Evolutionary conservation across 306 rosid genomes (phyloP).

Genomic region (Macrotyloma uniflorum): DNA sequence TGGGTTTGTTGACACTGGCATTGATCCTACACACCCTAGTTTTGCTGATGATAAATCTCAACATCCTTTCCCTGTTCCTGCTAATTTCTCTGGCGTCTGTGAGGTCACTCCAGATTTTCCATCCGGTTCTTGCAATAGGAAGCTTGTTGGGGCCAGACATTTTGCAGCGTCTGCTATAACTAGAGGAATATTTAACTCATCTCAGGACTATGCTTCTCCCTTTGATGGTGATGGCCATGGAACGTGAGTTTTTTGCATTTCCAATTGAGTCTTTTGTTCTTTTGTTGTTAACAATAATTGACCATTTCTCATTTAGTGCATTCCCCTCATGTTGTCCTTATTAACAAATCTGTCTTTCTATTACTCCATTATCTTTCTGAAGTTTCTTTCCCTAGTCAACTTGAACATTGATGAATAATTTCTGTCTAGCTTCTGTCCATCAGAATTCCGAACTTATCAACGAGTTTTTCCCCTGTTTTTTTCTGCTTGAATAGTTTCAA

Average conservation of each 20-base stretch:
- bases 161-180: conserved; percentile 93
- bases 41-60: conserved; percentile 64
- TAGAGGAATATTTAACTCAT: conserved; percentile 80
- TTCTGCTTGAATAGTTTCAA: not conserved
- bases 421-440: not conserved
- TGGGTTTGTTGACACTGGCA: conserved; percentile 93
- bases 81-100: conserved; percentile 78
- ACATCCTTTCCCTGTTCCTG: conserved; percentile 65
- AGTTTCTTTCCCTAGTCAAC: not conserved
- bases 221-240: conserved; percentile 99
- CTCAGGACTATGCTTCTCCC: conserved; percentile 90
- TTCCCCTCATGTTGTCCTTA: not conserved
- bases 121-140: conserved; percentile 96
- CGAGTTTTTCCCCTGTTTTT: not conserved
- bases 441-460: conserved; percentile 1
- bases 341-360: not conserved
- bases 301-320: conserved; percentile 14
- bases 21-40: conserved; percentile 92
- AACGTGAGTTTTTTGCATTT: conserved; percentile 69
- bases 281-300: not conserved
- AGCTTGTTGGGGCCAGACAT: conserved; percentile 95
- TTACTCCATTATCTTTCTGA: not conserved
- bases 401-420: conserved; percentile 10
- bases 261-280: not conserved
- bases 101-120: conserved; percentile 95